Base-by-base conservation (phyloP, 495 filamentous ascomycete genomes). In the Penicillium lividum region DNA sequence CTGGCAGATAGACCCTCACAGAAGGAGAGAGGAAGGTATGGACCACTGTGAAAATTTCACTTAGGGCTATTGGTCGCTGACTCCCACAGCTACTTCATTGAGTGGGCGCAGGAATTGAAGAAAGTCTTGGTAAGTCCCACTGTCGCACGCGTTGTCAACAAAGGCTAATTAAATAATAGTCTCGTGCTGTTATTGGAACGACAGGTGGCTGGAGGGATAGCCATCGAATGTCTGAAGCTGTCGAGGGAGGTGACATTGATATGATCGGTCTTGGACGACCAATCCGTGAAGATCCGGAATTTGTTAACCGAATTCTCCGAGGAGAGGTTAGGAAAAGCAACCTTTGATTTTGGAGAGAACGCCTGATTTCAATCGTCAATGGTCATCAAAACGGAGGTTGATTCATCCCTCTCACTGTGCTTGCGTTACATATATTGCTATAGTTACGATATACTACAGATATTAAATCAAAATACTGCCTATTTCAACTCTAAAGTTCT, bases 161-260 rank as follows among this genome's bases (percentile, higher is more conserved):
- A 40, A 5, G 11, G 15, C 38, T 55, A 43, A 29, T 31, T 18
- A 1, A n/a, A 29, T 10, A 10, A 31, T 38, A 63, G 61, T 63
- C 61, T 10, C 57, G 61, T 10, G 61, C 61, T 16, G 56, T 59
- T 18, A 63, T 63, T 53, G 61, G 61, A 13, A 63, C 61, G 0
- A 59, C 61, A 29, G 56, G 61, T 28, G 61, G 61, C 9, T 63
- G 61, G 61, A 44, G 61, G 9, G 61, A 63, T 49, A 58, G 52
- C 43, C 42, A 60, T 40, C 52, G 61, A n/a, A 63, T 63, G 61
- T 33, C 56, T 0, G 57, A 59, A 40, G 61, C 61, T 16, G 61
- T 63, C 8, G 61, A 48, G 16, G 28, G 45, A 4, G 56, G 61
- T 3, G 56, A 63, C 45, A 53, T 63, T 43, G 61, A 63, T 42